These are phyloP conservation scores for Phytophthora sp. DNA, from an alignment of 352 stramenopile species.

Conservation along the genomic window DNA sequence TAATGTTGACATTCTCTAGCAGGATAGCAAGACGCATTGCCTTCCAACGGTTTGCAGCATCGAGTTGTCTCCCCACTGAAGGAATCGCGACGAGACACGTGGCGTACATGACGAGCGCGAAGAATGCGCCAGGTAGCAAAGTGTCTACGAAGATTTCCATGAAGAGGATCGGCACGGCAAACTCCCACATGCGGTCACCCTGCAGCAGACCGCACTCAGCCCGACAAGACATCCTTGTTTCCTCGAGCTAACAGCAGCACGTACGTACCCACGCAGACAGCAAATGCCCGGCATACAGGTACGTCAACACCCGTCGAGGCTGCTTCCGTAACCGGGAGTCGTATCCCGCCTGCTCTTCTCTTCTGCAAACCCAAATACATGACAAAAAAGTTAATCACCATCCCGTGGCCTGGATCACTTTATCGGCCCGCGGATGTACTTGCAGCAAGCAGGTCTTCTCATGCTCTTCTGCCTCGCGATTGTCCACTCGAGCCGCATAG, in stretches of 20 bases:
- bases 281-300: slow-evolving; percentile 80
- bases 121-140: slow-evolving; percentile 73
- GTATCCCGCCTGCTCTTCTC: slow-evolving; percentile 7
- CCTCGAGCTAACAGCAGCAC: neutral
- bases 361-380: slow-evolving; percentile 17
- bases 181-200: slow-evolving; percentile 87
- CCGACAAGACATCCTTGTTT: neutral
- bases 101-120: slow-evolving; percentile 78
- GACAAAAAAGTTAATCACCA: neutral
- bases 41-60: slow-evolving; percentile 67
- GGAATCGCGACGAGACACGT: slow-evolving; percentile 75
- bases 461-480: slow-evolving; percentile 17
- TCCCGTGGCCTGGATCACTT: neutral
- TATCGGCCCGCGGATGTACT: slow-evolving; percentile 14
- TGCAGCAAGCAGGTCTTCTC: slow-evolving; percentile 49
- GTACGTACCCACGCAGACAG: slow-evolving; percentile 75
- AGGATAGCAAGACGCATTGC: slow-evolving; percentile 73
- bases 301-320: slow-evolving; percentile 53
- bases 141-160: slow-evolving; percentile 90
- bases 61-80: slow-evolving; percentile 65
- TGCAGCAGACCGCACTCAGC: slow-evolving; percentile 17
- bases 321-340: slow-evolving; percentile 9
- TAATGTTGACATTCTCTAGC: slow-evolving; percentile 77
- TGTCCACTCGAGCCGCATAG: slow-evolving; percentile 46
- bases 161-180: slow-evolving; percentile 82